Evolutionary conservation across 805 yeast species (phyloP), one percentile per base, ranked within the genome.

Genomic region (Diddensiella santjacobensis): DNA sequence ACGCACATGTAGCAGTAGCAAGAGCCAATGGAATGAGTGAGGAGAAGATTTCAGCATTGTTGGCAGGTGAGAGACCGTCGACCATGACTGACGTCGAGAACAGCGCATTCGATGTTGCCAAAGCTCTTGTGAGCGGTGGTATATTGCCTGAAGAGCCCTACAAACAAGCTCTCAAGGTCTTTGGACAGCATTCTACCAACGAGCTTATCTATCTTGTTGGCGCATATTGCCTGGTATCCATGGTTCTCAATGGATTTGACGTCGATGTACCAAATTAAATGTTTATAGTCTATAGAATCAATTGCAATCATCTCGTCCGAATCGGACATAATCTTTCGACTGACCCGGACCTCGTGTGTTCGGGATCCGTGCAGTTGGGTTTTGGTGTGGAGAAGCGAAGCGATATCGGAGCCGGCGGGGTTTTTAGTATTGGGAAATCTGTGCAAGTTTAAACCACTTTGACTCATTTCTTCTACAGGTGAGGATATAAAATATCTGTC

Each of bases 1-100:
- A 38, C 19, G 42, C 42, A 11, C 42, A 38, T 38, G 42, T 38
- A 5, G 42, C 42, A 17, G 42, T 38, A 8, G 42, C 42, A 15
- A 15, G 24, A 11, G 22, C 18, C 23, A 19, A 38, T 8, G 22
- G 22, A 19, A 38, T 38, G 42, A n/a, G n/a, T 18, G n/a, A 18
- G 23, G n/a, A 6, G 13, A 17, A 18, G 22, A 38, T 38, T 19
- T 18, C 18, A 6, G n/a, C 18, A n/a, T 13, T 38, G 18, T 4
- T 38, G 15, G 20, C 42, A 5, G 42, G 42, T 5, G 22, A 11
- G 5, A 11, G 22, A 38, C 42, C 42, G 13, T 11, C 23, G 6
- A n/a, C n/a, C 8, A 11, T 38, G 22, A 19, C 6, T n/a, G 42
- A 11, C 6, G 42, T n/a, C 19, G 23, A 38, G n/a, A 15, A 19